Evolutionary conservation across 2,329 filamentous ascomycete genomes (phyloP), one percentile per base, ranked within the genome.

Genomic region (Aureobasidium leucospermi): DNA sequence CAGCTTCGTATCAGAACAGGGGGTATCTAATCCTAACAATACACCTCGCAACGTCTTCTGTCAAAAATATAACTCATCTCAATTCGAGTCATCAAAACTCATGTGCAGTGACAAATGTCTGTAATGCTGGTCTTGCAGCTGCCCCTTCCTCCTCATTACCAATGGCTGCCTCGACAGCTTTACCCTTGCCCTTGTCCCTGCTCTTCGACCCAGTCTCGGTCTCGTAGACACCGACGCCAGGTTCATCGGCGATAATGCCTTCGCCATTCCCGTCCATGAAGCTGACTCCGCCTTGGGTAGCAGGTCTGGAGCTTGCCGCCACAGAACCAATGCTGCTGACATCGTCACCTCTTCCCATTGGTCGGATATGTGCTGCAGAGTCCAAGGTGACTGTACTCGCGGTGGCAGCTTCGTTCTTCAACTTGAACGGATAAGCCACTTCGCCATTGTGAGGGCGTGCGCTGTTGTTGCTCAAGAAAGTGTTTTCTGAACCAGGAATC

Each of bases 351-450:
- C 47, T 62, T n/a, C 56, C 49, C 58, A 52, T 60, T 10, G 60
- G 52, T 11, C 60, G 55, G 4, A 63, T 59, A 13, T 58, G 65
- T 8, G 58, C 59, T 11, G 68, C 60, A 62, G 75, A 77, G 31
- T 72, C 71, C 19, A 90, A 72, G 0, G 87, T 90, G 56, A 86
- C 74, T 80, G 87, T 89, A 73, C 86, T 90, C 0, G 85, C 85
- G 16, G 84, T 87, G 4, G 83, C 81, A 1, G 81, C 43, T 63
- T 65, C 3, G 64, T 69, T 68, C 81, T 81, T 80, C 13, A 92
- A 70, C 60, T 82, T 87, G 67, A 92, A 92, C 0, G 88, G 88
- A 65, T 89, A 81, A 0, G 88, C 87, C 29, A 90, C 82, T 0
- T 87, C 85, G 19, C 83, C 84, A 6, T 88, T 77, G 47, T 84